Conservation (phyloP, 1,284 basidiomycete genomes). For the Cutaneotrichosporon mucoides region DNA sequence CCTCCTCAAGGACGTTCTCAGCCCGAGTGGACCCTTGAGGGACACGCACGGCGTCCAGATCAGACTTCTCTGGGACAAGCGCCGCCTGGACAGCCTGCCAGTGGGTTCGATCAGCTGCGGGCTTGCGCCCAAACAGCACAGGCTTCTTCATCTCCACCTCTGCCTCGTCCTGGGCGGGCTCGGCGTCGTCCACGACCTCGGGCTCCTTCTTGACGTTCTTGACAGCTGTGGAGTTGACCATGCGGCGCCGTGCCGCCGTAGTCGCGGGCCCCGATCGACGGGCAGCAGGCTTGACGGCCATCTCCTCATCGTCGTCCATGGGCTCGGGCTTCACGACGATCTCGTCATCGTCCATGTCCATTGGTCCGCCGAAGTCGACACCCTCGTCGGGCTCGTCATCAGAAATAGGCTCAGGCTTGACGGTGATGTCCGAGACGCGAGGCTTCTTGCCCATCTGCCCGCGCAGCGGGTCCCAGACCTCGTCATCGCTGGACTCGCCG, state of each 20-base stretch:
- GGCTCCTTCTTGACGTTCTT: constrained; percentile 52
- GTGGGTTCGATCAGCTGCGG: constrained; percentile 52
- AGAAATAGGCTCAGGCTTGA: constrained; percentile 27
- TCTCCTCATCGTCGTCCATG: constrained; percentile 47
- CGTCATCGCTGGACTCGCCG: constrained; percentile 49
- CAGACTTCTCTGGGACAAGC: constrained; percentile 28
- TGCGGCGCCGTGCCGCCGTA: constrained; percentile 35
- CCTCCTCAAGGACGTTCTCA: constrained; percentile 57
- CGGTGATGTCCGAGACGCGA: constrained; percentile 38
- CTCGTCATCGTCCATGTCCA: constrained; percentile 29
- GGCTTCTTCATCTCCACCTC: constrained; percentile 26
- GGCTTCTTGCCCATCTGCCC: constrained; percentile 41
- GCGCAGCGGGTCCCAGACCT: constrained; percentile 30
- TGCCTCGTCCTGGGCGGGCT: constrained; percentile 6
- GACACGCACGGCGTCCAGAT: constrained; percentile 45
- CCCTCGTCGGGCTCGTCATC: constrained; percentile 20
- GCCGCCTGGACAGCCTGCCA: constrained; percentile 72
- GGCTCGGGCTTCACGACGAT: constrained; percentile 46
- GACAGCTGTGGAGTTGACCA: constrained; percentile 48
- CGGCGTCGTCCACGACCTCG: constrained; percentile 12
- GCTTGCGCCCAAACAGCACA: constrained; percentile 28
- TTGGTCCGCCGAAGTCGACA: constrained; percentile 21
- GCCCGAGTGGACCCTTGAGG: constrained; percentile 49
- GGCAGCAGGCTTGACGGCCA: constrained; percentile 20
- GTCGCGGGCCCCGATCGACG: constrained; percentile 14